Evolutionary conservation across 2,329 filamentous ascomycete genomes (phyloP).

Genomic region (Monilinia fructicola): DNA sequence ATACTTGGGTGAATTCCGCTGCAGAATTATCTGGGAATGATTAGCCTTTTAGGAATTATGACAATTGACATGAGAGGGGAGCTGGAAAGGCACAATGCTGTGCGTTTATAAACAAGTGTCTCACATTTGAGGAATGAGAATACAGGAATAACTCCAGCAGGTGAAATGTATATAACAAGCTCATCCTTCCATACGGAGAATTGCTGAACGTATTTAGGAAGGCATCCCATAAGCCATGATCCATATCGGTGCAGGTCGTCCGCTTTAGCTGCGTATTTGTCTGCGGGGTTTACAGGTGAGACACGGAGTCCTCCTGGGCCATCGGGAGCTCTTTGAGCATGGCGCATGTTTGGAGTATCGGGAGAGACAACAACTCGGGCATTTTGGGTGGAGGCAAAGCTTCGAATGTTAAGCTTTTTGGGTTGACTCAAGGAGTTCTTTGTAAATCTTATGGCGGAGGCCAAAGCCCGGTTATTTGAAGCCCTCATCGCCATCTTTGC

Average conservation of each 20-base stretch:
- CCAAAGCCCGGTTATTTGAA: conserved; percentile 56
- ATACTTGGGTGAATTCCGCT: conserved; percentile 92
- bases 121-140: conserved; percentile 85
- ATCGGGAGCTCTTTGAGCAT: conserved; percentile 53
- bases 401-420: conserved; percentile 32
- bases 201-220: conserved; percentile 98
- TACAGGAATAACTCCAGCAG: conserved; percentile 83
- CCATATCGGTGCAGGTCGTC: conserved; percentile 91
- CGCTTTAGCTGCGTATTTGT: conserved; percentile 86
- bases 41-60: conserved; percentile 25
- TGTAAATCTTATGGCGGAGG: conserved; percentile 55
- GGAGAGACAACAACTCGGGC: conserved; percentile 51
- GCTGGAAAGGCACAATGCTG: neutral
- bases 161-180: conserved; percentile 88
- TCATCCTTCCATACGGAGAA: conserved; percentile 99
- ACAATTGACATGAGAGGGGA: neutral
- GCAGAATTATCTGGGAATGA: conserved; percentile 75
- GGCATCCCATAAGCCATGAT: conserved; percentile 91
- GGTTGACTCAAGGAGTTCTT: conserved; percentile 41
- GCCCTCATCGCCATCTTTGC: conserved; percentile 60
- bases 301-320: conserved; percentile 63
- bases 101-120: neutral
- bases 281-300: conserved; percentile 84
- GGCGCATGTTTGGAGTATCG: conserved; percentile 63
- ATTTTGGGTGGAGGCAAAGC: conserved; percentile 44